Percentiles rank a stretch among this genome's conserved stretches.
Evolutionary conservation across 495 filamentous ascomycete species (phyloP).

Genomic region (Penicillium paradoxum): DNA sequence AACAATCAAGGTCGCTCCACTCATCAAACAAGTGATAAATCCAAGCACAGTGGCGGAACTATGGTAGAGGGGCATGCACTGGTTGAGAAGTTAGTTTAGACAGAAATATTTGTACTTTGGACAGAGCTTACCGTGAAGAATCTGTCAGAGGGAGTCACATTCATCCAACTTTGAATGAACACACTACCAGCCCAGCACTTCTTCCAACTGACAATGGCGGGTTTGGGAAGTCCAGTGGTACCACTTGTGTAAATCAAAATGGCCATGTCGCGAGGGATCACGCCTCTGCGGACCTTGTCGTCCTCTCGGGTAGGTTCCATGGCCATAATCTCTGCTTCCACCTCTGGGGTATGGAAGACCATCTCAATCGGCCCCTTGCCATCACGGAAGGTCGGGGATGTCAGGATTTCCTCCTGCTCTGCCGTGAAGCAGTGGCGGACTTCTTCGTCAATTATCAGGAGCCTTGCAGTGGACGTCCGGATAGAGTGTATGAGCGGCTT

Average conservation of each 20-base stretch:
- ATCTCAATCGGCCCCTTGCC: conserved; percentile 53
- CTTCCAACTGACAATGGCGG: conserved; percentile 76
- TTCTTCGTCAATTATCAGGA: conserved; percentile 73
- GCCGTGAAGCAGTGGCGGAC: conserved; percentile 48
- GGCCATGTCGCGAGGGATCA: conserved; percentile 54
- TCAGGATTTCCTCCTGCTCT: conserved; percentile 42
- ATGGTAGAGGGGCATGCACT: conserved; percentile 96
- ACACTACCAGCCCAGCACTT: conserved; percentile 53
- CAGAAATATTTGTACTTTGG: too few relatives aligned
- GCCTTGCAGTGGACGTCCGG: conserved; percentile 58
- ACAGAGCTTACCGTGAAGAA: conserved; percentile 66
- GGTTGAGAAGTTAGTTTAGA: neutral
- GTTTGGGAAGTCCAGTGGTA: conserved; percentile 88
- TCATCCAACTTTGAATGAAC: conserved; percentile 55
- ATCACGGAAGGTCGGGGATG: conserved; percentile 39
- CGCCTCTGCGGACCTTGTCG: conserved; percentile 53
- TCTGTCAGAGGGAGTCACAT: conserved; percentile 54
- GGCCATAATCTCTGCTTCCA: conserved; percentile 57
- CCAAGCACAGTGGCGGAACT: conserved; percentile 73
- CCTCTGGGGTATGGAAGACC: conserved; percentile 55
- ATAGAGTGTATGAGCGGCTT: conserved; percentile 77
- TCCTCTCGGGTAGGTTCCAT: conserved; percentile 57
- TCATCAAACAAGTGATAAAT: conserved; percentile 53
- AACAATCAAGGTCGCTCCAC: conserved; percentile 62
- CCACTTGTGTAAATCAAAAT: conserved; percentile 82